A percentile compares a stretch with the other conserved stretches of the same genome.
Conservation (phyloP, 352 stramenopile species). For the Phytophthora pinifolia region DNA sequence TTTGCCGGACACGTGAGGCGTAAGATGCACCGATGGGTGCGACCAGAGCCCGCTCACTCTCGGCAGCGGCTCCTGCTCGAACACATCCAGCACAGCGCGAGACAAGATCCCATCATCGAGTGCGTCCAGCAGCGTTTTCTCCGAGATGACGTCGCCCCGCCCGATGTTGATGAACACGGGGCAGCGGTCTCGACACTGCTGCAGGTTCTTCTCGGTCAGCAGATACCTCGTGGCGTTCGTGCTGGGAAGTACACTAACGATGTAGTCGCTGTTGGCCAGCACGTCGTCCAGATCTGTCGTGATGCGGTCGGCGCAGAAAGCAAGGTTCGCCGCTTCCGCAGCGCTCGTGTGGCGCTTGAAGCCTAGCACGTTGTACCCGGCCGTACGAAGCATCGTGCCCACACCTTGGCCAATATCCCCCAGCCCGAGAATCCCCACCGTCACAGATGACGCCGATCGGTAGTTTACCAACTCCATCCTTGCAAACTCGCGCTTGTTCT, state of each 20-base stretch:
- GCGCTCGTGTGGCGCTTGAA: conserved; percentile 49
- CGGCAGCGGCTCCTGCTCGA: conserved; percentile 37
- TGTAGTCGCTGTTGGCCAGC: conserved; percentile 54
- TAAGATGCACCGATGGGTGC: conserved; percentile 52
- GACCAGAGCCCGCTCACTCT: conserved; percentile 51
- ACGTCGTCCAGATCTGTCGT: conserved; percentile 46
- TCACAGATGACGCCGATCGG: conserved; percentile 43
- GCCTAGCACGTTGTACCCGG: conserved; percentile 59
- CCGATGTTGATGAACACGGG: conserved; percentile 88
- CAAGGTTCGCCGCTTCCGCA: background rate
- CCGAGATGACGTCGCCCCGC: conserved; percentile 70
- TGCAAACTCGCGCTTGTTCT: conserved; percentile 38
- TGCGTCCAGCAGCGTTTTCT: conserved; percentile 48
- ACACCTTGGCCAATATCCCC: conserved; percentile 55
- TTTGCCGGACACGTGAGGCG: conserved; percentile 70
- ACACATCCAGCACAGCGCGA: conserved; percentile 42
- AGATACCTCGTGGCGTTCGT: conserved; percentile 61
- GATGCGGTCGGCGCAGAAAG: conserved; percentile 33
- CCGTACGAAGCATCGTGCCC: conserved; percentile 37
- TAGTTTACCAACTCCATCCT: conserved; percentile 32
- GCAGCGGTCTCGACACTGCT: conserved; percentile 40
- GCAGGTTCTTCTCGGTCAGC: conserved; percentile 52
- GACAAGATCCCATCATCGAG: conserved; percentile 57
- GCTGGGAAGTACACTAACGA: conserved; percentile 79
- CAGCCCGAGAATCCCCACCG: conserved; percentile 45